Base-by-base conservation (phyloP, 2,329 filamentous ascomycete genomes). In the Stagonosporopsis tanaceti region DNA sequence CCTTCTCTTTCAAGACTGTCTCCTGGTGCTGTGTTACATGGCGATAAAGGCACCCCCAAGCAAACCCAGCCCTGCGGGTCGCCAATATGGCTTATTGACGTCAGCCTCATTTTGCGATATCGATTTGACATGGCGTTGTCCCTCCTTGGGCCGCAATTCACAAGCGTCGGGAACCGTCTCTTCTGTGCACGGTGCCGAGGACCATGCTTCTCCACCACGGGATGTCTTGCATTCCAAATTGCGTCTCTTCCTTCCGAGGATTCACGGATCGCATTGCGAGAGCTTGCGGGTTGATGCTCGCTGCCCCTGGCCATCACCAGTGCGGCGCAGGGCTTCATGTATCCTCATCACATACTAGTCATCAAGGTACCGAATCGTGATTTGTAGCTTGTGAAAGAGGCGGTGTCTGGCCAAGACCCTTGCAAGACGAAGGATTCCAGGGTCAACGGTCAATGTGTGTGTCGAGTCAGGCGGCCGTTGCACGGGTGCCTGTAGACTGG, bases 191-290 rank as follows among this genome's bases (percentile, higher is more conserved):
- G 44, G 48, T 52, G 38, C 48, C 27, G 22, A 22, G 40, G 30
- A 44, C 52, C 22, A 38, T 45, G 52, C 17, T 45, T 57, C 55
- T 53, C 62, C 55, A 59, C 62, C 60, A 46, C 60, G 57, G 60
- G 60, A 65, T 66, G 62, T 59, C 59, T 60, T 65, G 64, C 64
- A 63, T 53, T 34, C 53, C 62, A 59, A 55, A 46, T 48, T 57
- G 48, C 44, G 40, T 42, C 58, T 53, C 55, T 54, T 55, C 46
- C 41, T 47, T 27, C 51, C 50, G 51, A 37, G 39, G 35, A 25
- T 39, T 42, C 38, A 51, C 46, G 32, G 38, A 47, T 35, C 45
- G 46, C 34, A 17, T 32, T 47, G 46, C 46, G 28, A 25, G 32
- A 40, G 52, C 28, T 45, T 54, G 47, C 24, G 15, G 12, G 24